These are phyloP conservation scores for Candida vaughaniae DNA, from an alignment of 805 yeast species.

Conservation along the genomic window DNA sequence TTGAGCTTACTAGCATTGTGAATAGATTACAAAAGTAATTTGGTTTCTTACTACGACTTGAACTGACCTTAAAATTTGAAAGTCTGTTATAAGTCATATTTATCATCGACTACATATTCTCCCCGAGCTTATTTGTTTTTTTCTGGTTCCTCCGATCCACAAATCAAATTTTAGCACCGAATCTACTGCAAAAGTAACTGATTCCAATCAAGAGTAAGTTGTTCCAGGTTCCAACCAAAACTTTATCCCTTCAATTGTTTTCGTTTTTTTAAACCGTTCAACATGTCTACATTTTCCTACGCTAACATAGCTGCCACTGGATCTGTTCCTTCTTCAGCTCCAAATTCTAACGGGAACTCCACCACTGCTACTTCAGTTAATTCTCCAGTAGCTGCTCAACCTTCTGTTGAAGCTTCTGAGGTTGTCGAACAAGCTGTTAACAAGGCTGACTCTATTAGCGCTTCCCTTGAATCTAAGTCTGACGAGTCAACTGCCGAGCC, in stretches of 20 bases:
- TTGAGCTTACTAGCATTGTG: slow-evolving; percentile 6
- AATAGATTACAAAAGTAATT: slow-evolving; percentile 7
- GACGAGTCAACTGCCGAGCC: slow-evolving; percentile 7
- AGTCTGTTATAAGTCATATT: no score
- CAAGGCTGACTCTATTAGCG: background rate
- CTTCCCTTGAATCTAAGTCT: slow-evolving; percentile 7
- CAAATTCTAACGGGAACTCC: slow-evolving; percentile 10
- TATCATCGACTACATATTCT: no score
- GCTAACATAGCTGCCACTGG: slow-evolving; percentile 45
- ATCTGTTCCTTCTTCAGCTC: slow-evolving; percentile 10
- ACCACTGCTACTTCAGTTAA: slow-evolving; percentile 5
- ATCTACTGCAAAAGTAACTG: no score
- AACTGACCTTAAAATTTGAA: no score
- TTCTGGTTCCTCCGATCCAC: no score
- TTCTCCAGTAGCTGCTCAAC: slow-evolving; percentile 3
- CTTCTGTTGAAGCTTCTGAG: background rate
- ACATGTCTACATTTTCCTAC: slow-evolving; percentile 29
- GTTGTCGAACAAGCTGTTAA: background rate
- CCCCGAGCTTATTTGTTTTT: no score
- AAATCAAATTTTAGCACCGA: no score
- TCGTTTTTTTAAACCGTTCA: no score
- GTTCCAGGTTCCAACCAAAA: no score
- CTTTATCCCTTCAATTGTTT: no score
- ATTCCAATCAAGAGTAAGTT: no score
- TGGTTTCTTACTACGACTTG: no score